Evolutionary conservation across 2,329 filamentous ascomycete genomes (phyloP).

Genomic region (Aureobasidium sp.): DNA sequence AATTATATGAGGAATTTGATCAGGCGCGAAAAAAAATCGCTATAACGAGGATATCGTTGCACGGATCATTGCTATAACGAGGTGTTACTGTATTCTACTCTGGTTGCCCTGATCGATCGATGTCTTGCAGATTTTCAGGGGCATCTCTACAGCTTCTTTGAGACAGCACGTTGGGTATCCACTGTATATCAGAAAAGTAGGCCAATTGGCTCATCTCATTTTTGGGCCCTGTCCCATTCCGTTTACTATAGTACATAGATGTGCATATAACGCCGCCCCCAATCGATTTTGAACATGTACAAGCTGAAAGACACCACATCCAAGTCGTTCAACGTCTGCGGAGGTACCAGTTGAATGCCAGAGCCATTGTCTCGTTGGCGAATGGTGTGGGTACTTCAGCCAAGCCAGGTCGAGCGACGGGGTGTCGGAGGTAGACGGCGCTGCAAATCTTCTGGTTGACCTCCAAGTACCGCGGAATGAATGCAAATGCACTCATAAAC

Average conservation of each 20-base stretch:
- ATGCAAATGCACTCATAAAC: constrained; percentile 87
- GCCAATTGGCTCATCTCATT: background rate
- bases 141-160: background rate
- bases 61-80: no score
- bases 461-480: constrained; percentile 90
- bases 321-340: constrained; percentile 54
- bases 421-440: constrained; percentile 89
- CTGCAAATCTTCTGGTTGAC: constrained; percentile 97
- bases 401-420: constrained; percentile 72
- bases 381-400: constrained; percentile 76
- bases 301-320: background rate
- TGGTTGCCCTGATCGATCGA: background rate
- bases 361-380: constrained; percentile 57
- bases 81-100: no score
- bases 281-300: constrained; percentile 10
- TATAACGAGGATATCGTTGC: no score
- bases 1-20: no score
- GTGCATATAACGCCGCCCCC: constrained; percentile 9
- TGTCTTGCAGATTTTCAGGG: constrained; percentile 4
- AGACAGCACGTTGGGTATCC: background rate
- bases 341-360: constrained; percentile 93
- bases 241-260: constrained; percentile 10
- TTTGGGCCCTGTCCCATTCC: background rate
- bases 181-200: background rate
- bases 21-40: no score